Evolutionary conservation across 176 grass and related monocot genomes (phyloP).

Genomic region (Zea mays): DNA sequence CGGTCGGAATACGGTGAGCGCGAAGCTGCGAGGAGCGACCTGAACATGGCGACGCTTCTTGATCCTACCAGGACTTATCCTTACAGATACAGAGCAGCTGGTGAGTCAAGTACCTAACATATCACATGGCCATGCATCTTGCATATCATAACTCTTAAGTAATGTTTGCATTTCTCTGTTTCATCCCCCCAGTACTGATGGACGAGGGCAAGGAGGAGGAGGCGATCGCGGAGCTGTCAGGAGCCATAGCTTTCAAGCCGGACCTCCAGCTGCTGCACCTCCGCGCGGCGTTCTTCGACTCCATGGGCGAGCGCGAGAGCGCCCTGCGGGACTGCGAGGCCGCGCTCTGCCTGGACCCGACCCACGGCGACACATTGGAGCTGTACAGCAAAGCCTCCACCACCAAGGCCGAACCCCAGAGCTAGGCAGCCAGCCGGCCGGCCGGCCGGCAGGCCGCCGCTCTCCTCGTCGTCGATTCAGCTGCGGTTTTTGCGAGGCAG

Average conservation of each 20-base stretch:
- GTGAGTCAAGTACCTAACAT: slow-evolving; percentile 35
- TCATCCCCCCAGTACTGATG: slow-evolving; percentile 59
- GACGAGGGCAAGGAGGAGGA: slow-evolving; percentile 84
- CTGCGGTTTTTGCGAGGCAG: slow-evolving; percentile 34
- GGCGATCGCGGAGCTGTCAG: slow-evolving; percentile 71
- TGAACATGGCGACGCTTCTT: slow-evolving; percentile 65
- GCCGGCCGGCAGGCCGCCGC: too few species aligned
- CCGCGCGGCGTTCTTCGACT: slow-evolving; percentile 83
- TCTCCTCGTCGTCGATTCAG: slow-evolving; percentile 34
- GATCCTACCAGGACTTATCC: slow-evolving; percentile 90
- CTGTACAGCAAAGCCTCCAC: slow-evolving; percentile 70
- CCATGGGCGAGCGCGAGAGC: slow-evolving; percentile 53
- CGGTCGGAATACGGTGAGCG: slow-evolving; percentile 89
- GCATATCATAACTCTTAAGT: too few species aligned
- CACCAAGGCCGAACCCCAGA: slow-evolving; percentile 35
- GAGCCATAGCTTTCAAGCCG: slow-evolving; percentile 64
- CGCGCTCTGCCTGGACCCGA: slow-evolving; percentile 73
- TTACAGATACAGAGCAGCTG: slow-evolving; percentile 96
- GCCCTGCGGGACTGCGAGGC: slow-evolving; percentile 83
- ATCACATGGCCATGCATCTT: background rate
- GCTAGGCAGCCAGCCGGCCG: slow-evolving; percentile 8
- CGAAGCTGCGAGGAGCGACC: slow-evolving; percentile 76
- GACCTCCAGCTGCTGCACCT: slow-evolving; percentile 91
- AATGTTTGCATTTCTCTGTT: background rate
- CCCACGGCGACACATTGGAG: slow-evolving; percentile 74